Percentiles rank a stretch among this genome's conserved stretches.
phyloP scores from a whole-genome alignment of 192 early-diverging fungal genomes.

The Entomortierella parvispora region DNA sequence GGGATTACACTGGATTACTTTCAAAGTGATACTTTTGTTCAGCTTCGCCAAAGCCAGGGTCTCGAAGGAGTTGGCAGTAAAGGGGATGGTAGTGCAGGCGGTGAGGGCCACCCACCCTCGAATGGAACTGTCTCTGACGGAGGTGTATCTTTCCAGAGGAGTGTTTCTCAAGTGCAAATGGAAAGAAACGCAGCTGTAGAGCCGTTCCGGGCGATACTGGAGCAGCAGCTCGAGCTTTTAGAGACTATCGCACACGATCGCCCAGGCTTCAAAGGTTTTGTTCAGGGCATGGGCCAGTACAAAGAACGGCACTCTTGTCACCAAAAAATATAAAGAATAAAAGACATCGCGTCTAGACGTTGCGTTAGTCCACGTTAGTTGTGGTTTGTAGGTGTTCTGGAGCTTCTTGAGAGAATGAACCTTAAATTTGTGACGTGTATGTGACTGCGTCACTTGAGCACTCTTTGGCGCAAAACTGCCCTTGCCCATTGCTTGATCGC shows the following conservation, averaged over 20 bases:
- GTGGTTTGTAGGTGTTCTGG: too few relatives aligned
- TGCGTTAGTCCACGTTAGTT: too few relatives aligned
- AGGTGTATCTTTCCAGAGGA: not conserved
- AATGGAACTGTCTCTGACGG: too few relatives aligned
- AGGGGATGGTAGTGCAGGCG: too few relatives aligned
- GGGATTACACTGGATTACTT: conserved; percentile 45
- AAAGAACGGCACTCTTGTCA: too few relatives aligned
- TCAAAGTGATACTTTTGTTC: conserved; percentile 22
- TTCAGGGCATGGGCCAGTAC: conserved; percentile 35
- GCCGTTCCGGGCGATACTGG: conserved; percentile 28
- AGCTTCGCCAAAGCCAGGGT: conserved; percentile 13
- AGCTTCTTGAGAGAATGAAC: too few relatives aligned
- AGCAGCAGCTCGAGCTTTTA: conserved; percentile 20
- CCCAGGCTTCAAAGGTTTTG: conserved; percentile 48
- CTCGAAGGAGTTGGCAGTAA: not conserved
- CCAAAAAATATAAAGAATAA: too few relatives aligned
- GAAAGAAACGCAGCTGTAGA: conserved; percentile 42
- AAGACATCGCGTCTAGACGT: too few relatives aligned
- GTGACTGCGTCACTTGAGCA: too few relatives aligned
- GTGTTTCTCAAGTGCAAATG: conserved; percentile 10
- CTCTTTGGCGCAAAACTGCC: too few relatives aligned
- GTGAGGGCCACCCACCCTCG: not conserved
- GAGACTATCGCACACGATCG: conserved; percentile 27
- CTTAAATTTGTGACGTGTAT: too few relatives aligned
- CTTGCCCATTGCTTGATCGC: too few relatives aligned